These are phyloP conservation scores for Ophiostoma quercus DNA, from an alignment of 2,329 filamentous ascomycete species.

Conservation along the genomic window DNA sequence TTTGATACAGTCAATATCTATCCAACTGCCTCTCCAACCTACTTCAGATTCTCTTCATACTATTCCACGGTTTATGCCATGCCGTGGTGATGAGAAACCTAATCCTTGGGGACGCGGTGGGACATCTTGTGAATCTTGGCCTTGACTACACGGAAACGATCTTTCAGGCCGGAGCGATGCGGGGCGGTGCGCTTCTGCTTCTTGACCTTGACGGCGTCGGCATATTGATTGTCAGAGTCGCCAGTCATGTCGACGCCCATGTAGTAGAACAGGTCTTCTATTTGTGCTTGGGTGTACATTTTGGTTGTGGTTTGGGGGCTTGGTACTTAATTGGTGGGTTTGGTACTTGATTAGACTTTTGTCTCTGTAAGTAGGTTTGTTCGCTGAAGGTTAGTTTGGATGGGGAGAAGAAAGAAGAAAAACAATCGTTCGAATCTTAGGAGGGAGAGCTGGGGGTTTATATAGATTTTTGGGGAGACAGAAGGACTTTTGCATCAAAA, in stretches of 20 bases:
- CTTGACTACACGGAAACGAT: not conserved
- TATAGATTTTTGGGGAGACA: not conserved
- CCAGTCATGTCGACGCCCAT: constrained; percentile 4
- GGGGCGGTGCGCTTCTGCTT: not conserved
- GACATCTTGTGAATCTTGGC: not conserved
- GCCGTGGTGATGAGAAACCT: not conserved
- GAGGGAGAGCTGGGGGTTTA: too few species aligned
- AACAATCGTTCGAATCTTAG: not conserved
- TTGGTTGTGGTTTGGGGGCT: not conserved
- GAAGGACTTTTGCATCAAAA: not conserved
- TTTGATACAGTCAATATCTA: too few species aligned
- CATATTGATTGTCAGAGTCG: not conserved
- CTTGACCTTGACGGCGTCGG: not conserved
- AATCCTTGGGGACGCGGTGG: not conserved
- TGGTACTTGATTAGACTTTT: not conserved
- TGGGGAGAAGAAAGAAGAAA: not conserved
- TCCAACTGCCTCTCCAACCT: too few species aligned
- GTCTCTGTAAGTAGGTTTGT: not conserved
- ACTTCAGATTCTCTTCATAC: too few species aligned
- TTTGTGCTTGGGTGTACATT: not conserved
- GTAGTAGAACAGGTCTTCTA: not conserved
- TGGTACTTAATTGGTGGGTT: not conserved
- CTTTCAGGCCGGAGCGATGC: not conserved
- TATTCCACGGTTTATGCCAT: not conserved
- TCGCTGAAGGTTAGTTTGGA: not conserved